phyloP scores from a whole-genome alignment of 139 green algal genomes.

The Coccomyxa sp. region DNA sequence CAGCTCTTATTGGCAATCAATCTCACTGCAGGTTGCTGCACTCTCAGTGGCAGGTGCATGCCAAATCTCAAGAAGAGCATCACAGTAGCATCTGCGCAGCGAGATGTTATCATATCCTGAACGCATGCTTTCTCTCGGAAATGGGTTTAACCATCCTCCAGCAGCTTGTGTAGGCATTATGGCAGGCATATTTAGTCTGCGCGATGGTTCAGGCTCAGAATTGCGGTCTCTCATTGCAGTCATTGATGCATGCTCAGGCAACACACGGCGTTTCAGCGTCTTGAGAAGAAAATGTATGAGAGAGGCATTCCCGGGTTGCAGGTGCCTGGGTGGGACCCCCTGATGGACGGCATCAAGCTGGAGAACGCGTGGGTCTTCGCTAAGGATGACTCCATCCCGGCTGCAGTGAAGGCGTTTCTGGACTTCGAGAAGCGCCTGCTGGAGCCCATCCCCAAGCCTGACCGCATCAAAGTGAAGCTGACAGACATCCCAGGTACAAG shows the following conservation, averaged over 20 bases:
- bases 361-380: slow-evolving; percentile 91
- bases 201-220: neutral
- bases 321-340: neutral
- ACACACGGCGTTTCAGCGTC: neutral
- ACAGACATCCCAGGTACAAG: slow-evolving; percentile 34
- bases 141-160: too few relatives aligned
- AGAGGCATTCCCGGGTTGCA: neutral
- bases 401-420: slow-evolving; percentile 68
- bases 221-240: too few relatives aligned
- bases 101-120: too few relatives aligned
- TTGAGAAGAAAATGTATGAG: neutral
- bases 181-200: neutral
- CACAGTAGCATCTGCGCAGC: too few relatives aligned
- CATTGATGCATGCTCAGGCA: too few relatives aligned
- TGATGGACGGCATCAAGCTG: slow-evolving; percentile 34
- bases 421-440: slow-evolving; percentile 66
- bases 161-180: too few relatives aligned
- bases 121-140: too few relatives aligned
- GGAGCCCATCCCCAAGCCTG: slow-evolving; percentile 36
- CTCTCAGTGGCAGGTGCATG: too few relatives aligned
- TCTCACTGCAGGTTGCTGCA: neutral
- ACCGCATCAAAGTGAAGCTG: slow-evolving; percentile 27
- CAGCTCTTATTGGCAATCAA: too few relatives aligned
- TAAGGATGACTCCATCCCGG: slow-evolving; percentile 69
- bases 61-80: too few relatives aligned